Conservation (phyloP, 2,329 filamentous ascomycete species). For the Aureobasidium musti region DNA sequence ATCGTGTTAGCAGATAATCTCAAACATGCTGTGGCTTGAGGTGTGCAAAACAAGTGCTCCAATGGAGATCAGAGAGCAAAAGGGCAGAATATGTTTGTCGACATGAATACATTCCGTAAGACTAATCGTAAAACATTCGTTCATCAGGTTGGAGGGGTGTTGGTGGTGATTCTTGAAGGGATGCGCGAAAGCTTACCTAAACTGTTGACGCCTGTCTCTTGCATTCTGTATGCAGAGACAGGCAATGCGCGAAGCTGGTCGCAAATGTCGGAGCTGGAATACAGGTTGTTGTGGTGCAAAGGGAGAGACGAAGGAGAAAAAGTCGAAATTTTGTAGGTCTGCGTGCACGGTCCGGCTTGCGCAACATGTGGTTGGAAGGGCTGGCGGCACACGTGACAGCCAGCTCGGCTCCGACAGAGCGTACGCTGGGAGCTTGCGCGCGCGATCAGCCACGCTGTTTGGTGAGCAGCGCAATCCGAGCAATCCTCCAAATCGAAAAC, state of each 20-base stretch:
- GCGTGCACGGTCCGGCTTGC: conserved; percentile 4
- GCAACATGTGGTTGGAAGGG: background rate
- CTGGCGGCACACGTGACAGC: background rate
- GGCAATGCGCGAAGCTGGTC: background rate
- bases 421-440: background rate
- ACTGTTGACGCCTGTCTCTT: background rate
- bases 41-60: conserved; percentile 6
- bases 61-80: conserved; percentile 26
- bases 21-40: background rate
- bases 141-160: conserved; percentile 15
- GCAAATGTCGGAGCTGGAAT: background rate
- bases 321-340: conserved; percentile 17
- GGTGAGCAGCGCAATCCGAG: conserved; percentile 1
- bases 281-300: conserved; percentile 9
- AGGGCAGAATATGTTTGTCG: conserved; percentile 27
- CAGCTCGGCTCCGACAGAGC: conserved; percentile 12
- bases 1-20: conserved; percentile 7
- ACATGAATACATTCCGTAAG: conserved; percentile 22
- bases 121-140: conserved; percentile 29
- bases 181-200: conserved; percentile 14
- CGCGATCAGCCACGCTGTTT: conserved; percentile 21
- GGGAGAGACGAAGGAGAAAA: background rate
- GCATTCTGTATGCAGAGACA: background rate
- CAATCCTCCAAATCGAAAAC: conserved; percentile 23
- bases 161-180: background rate